Conservation (phyloP, 2,329 filamentous ascomycete species). For the Capronia epimyces region DNA sequence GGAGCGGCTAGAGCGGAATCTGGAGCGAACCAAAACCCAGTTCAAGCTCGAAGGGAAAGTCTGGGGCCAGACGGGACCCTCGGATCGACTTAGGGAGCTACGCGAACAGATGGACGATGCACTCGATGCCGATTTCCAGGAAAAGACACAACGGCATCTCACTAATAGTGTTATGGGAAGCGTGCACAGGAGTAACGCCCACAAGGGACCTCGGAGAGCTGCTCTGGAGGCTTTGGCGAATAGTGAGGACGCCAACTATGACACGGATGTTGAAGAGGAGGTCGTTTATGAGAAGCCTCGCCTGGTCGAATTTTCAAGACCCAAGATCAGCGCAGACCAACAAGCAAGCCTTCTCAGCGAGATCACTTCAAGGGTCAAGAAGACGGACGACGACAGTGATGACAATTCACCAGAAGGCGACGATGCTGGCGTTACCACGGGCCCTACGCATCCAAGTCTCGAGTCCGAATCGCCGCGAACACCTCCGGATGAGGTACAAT, state of each 20-base stretch:
- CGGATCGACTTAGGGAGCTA: slow-evolving; percentile 82
- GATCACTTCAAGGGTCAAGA: slow-evolving; percentile 69
- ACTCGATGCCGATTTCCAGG: slow-evolving; percentile 47
- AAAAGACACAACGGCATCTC: slow-evolving; percentile 57
- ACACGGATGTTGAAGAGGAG: slow-evolving; percentile 54
- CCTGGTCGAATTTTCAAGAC: slow-evolving; percentile 71
- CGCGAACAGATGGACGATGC: slow-evolving; percentile 88
- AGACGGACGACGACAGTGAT: slow-evolving; percentile 65
- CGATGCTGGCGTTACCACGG: slow-evolving; percentile 63
- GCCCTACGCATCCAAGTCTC: slow-evolving; percentile 68
- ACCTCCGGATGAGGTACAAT: slow-evolving; percentile 55
- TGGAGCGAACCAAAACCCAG: slow-evolving; percentile 95
- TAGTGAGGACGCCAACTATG: slow-evolving; percentile 45
- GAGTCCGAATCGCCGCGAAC: slow-evolving; percentile 66
- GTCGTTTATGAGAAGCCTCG: slow-evolving; percentile 72
- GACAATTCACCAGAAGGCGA: slow-evolving; percentile 22
- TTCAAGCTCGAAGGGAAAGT: slow-evolving; percentile 92
- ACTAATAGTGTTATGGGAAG: slow-evolving; percentile 69
- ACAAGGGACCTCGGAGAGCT: slow-evolving; percentile 35
- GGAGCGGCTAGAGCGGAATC: slow-evolving; percentile 87
- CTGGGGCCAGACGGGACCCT: slow-evolving; percentile 82
- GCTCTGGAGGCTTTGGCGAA: slow-evolving; percentile 36
- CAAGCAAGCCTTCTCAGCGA: slow-evolving; percentile 64
- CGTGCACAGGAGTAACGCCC: slow-evolving; percentile 54
- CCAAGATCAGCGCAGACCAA: slow-evolving; percentile 58